These are phyloP conservation scores for Phytophthora kernoviae DNA, from an alignment of 352 stramenopile genomes.

Conservation along the genomic window DNA sequence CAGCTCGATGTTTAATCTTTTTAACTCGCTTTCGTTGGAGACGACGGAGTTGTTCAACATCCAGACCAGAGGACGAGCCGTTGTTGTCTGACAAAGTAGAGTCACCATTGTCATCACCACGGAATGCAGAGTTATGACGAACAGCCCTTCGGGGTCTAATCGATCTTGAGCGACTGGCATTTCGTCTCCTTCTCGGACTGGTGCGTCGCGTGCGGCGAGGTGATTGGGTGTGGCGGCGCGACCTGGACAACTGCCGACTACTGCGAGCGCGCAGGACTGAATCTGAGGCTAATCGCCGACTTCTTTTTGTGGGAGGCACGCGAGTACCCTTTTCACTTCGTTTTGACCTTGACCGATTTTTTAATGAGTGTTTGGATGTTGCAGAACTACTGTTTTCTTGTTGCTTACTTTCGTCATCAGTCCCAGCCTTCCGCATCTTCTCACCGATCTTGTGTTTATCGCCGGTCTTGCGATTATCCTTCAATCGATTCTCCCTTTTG, in stretches of 20 bases:
- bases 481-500: conserved; percentile 3
- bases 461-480: too few relatives aligned
- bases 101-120: conserved; percentile 3
- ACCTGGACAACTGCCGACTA: conserved; percentile 4
- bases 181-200: conserved; percentile 14
- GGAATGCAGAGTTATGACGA: conserved; percentile 3
- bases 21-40: conserved; percentile 25
- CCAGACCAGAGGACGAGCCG: conserved; percentile 44
- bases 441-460: conserved; percentile 6
- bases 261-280: conserved; percentile 7
- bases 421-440: neutral
- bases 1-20: conserved; percentile 4
- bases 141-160: conserved; percentile 1
- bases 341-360: neutral
- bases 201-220: neutral
- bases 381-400: conserved; percentile 10
- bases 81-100: conserved; percentile 20
- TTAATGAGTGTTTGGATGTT: conserved; percentile 1
- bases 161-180: conserved; percentile 15
- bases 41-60: conserved; percentile 42
- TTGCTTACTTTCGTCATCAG: conserved; percentile 23
- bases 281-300: conserved; percentile 7
- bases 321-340: conserved; percentile 3
- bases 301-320: conserved; percentile 1
- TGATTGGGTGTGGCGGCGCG: conserved; percentile 2